phyloP scores from a whole-genome alignment of 2,329 filamentous ascomycete species.

The Pseudogymnoascus sp. region DNA sequence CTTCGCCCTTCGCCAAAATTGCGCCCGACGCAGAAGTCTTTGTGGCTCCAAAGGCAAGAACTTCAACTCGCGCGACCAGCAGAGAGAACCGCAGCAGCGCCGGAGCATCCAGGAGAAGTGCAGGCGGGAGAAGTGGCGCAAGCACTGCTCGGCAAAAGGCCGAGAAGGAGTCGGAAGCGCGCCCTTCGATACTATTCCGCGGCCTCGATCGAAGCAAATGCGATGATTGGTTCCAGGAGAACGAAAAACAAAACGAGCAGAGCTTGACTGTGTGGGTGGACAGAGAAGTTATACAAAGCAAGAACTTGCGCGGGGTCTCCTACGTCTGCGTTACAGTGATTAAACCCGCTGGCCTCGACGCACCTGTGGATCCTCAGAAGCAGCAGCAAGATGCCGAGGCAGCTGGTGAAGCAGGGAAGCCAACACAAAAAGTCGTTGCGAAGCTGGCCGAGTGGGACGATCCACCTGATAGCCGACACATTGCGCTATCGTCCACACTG shows the following conservation, averaged over 20 bases:
- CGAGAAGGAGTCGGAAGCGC: slow-evolving; percentile 55
- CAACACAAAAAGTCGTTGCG: slow-evolving; percentile 64
- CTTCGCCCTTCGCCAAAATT: slow-evolving; percentile 80
- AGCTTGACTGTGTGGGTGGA: slow-evolving; percentile 78
- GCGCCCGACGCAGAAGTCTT: slow-evolving; percentile 93
- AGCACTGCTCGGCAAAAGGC: slow-evolving; percentile 59
- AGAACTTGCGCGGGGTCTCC: slow-evolving; percentile 64
- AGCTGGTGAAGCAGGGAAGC: slow-evolving; percentile 46
- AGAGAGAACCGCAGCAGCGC: slow-evolving; percentile 71
- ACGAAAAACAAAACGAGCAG: slow-evolving; percentile 44
- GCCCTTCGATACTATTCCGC: slow-evolving; percentile 66
- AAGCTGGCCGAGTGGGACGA: slow-evolving; percentile 74
- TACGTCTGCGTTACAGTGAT: slow-evolving; percentile 84
- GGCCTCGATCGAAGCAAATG: slow-evolving; percentile 65
- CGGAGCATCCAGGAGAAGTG: slow-evolving; percentile 71
- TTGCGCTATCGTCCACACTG: slow-evolving; percentile 68
- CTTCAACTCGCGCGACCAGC: slow-evolving; percentile 50
- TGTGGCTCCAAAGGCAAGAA: slow-evolving; percentile 83
- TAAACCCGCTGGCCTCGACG: slow-evolving; percentile 67
- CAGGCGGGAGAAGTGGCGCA: slow-evolving; percentile 59
- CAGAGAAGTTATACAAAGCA: slow-evolving; percentile 62
- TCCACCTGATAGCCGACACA: slow-evolving; percentile 71
- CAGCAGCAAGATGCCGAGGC: slow-evolving; percentile 60
- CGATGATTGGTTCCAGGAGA: slow-evolving; percentile 65
- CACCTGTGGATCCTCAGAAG: slow-evolving; percentile 59